phyloP scores from a whole-genome alignment of 208 protist species.

The Leishmania tarentolae region DNA sequence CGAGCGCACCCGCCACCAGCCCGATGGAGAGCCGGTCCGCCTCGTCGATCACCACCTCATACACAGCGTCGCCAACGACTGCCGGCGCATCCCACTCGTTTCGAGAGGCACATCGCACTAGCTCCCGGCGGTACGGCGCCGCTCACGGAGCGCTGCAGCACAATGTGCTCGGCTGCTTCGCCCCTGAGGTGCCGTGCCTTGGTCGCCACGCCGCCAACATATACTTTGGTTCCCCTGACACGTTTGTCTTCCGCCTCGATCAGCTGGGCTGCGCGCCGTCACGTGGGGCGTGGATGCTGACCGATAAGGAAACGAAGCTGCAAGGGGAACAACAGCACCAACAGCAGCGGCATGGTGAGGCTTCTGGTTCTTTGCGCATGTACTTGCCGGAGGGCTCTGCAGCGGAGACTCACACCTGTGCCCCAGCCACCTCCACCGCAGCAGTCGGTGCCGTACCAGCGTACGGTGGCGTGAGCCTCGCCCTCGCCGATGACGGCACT shows the following conservation, averaged over 20 bases:
- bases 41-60: background rate
- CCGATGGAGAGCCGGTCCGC: background rate
- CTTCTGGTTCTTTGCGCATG: background rate
- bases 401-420: background rate
- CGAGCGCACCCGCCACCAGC: background rate
- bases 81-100: background rate
- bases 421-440: background rate
- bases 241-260: slow-evolving; percentile 52
- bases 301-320: slow-evolving; percentile 2
- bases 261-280: slow-evolving; percentile 5
- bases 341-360: background rate
- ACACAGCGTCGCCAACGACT: background rate
- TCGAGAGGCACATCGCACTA: background rate
- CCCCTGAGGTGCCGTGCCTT: slow-evolving; percentile 52
- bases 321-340: background rate
- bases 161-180: slow-evolving; percentile 65
- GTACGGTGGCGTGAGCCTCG: slow-evolving; percentile 4
- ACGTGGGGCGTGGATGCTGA: slow-evolving; percentile 25
- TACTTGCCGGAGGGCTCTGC: background rate
- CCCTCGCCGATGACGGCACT: background rate
- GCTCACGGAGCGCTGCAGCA: background rate
- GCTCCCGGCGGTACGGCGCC: background rate
- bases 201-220: slow-evolving; percentile 35
- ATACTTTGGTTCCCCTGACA: slow-evolving; percentile 57
- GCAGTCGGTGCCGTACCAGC: background rate